These are phyloP conservation scores for Termitomyces sp. DNA, from an alignment of 1,284 basidiomycete species.

Conservation along the genomic window DNA sequence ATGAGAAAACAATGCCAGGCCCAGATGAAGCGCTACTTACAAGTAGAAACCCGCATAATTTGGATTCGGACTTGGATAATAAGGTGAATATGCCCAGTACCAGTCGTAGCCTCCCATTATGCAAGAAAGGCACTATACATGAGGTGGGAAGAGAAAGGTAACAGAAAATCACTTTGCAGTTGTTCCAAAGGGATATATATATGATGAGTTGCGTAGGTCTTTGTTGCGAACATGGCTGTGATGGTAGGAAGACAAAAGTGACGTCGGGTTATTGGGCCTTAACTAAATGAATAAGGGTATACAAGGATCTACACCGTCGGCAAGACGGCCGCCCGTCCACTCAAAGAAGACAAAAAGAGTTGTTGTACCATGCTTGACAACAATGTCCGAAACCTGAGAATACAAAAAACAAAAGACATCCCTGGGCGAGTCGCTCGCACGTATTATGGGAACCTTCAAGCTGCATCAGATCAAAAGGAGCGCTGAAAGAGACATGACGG, in stretches of 20 bases:
- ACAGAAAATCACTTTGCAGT: not conserved
- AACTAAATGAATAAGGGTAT: not conserved
- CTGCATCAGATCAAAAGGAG: not conserved
- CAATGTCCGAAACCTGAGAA: not conserved
- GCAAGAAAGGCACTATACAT: not conserved
- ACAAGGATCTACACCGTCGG: not conserved
- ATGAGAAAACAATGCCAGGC: not conserved
- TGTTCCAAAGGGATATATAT: not conserved
- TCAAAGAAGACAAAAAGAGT: constrained; percentile 2
- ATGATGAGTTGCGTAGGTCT: constrained; percentile 1
- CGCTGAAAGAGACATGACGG: not conserved
- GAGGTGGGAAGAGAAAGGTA: not conserved
- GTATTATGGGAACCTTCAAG: too few species aligned
- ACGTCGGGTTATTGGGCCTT: not conserved
- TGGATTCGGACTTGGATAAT: not conserved
- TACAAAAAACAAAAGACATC: constrained; percentile 1
- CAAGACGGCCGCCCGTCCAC: not conserved
- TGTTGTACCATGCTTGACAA: not conserved
- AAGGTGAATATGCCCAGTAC: not conserved
- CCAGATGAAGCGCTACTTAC: not conserved
- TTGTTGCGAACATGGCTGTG: constrained; percentile 8
- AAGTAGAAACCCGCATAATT: not conserved
- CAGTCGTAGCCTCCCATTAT: not conserved
- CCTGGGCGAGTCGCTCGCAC: not conserved
- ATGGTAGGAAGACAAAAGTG: constrained; percentile 7